Base-by-base conservation (phyloP, 1,284 basidiomycete genomes). In the Pascua sp. region DNA sequence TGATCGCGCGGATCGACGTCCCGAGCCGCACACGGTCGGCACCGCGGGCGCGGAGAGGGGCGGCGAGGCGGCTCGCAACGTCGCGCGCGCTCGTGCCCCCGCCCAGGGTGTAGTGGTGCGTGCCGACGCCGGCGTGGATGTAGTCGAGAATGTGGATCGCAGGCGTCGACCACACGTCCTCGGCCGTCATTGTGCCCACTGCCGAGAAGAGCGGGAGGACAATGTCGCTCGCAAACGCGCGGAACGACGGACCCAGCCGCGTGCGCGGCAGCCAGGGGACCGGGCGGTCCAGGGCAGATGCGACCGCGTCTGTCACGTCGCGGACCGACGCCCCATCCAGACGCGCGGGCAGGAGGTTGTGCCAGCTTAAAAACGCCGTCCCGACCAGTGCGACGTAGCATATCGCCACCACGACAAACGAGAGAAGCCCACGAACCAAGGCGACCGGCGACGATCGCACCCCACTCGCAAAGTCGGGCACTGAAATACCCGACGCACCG, bases 191-290 rank as follows among this genome's bases (percentile, higher is more conserved):
- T 0, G 87, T 89, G 53, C 85, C 86, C 1, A 89, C 84, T 0
- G 85, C 85, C n/a, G 85, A 86, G 67, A 88, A 87, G 45, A 89
- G 71, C 0, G 86, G 85, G 1, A 85, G 65, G 49, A 89, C 69
- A 0, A 88, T 76, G 17, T 80, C 78, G 4, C 77, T 68, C 5
- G 82, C 77, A 67, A 88, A 88, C 7, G 72, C 66, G n/a, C 66
- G 64, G 84, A 86, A 88, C 0, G 76, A 18, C 0, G 38, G 24
- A 0, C 70, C 74, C 10, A 73, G 56, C 0, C 65, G 65, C 7
- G 65, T 68, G 9, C 47, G 52, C 4, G 49, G 45, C 13, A 58
- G 18, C 42, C 53, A 61, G 1, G 50, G 49, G 12, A 58, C 18
- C 36, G 57, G 50, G 42, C 36, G 47, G 63, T 68, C 55, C 57